phyloP scores from a whole-genome alignment of 192 early-diverging fungal species.

The Backusella parvicylindrica region DNA sequence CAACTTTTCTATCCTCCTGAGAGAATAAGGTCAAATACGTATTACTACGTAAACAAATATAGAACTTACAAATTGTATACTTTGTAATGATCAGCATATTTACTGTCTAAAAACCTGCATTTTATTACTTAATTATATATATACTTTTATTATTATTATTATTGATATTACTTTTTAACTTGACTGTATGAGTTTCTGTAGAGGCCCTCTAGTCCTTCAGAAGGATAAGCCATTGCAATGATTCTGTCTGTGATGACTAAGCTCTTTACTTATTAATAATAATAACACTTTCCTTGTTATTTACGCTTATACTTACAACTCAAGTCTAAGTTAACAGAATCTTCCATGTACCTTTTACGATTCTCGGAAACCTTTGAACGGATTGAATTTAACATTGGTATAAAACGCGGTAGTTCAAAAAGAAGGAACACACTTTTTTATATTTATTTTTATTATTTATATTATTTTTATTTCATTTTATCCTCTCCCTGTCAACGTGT shows the following conservation, averaged over 20 bases:
- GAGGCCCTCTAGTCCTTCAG: conserved; percentile 47
- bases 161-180: conserved; percentile 46
- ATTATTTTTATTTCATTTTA: background rate
- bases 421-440: background rate
- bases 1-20: conserved; percentile 48
- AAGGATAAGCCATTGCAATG: conserved; percentile 59
- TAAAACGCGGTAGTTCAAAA: background rate
- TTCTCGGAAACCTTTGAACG: conserved; percentile 25
- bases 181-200: conserved; percentile 52
- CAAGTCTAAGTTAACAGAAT: conserved; percentile 44
- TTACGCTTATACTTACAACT: conserved; percentile 21
- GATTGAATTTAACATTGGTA: conserved; percentile 28
- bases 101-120: conserved; percentile 48
- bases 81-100: conserved; percentile 50
- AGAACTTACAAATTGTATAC: conserved; percentile 57
- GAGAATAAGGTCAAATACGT: background rate
- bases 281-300: background rate
- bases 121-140: background rate
- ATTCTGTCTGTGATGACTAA: conserved; percentile 49
- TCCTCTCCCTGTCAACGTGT: background rate
- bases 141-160: background rate
- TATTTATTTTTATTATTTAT: background rate
- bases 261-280: too few species aligned
- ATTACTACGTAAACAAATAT: background rate
- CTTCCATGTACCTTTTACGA: conserved; percentile 33